Conservation (phyloP, 371 early-diverging fungal species). For the Dinochytrium kinnereticum region DNA sequence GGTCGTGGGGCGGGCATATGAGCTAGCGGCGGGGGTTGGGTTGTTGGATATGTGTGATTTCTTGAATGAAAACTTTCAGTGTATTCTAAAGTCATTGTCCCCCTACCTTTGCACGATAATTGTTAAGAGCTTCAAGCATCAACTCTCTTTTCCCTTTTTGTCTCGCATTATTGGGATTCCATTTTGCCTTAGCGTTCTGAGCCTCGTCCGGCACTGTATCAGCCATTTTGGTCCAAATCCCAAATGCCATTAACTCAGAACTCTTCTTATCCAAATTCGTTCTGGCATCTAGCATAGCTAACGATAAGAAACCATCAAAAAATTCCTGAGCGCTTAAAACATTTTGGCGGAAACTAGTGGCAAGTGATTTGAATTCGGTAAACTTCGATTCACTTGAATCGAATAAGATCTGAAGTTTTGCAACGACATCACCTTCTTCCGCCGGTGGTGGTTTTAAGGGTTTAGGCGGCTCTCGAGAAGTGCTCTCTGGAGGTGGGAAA, state of each 20-base stretch:
- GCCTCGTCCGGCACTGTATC: constrained; percentile 42
- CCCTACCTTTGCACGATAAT: constrained; percentile 64
- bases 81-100: constrained; percentile 8
- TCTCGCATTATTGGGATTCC: constrained; percentile 22
- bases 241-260: constrained; percentile 36
- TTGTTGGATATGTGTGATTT: too few relatives aligned
- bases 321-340: constrained; percentile 61
- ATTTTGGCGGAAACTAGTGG: constrained; percentile 61
- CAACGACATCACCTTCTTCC: constrained; percentile 36
- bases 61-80: too few relatives aligned
- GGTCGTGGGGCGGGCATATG: background rate
- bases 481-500: constrained; percentile 11
- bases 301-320: constrained; percentile 56
- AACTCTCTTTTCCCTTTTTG: constrained; percentile 62
- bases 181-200: background rate
- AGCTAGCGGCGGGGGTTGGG: background rate
- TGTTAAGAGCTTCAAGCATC: constrained; percentile 72
- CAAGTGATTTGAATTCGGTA: constrained; percentile 64
- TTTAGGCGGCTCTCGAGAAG: constrained; percentile 1
- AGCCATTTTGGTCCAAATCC: constrained; percentile 45
- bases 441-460: background rate
- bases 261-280: constrained; percentile 34
- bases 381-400: constrained; percentile 34
- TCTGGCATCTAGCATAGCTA: constrained; percentile 40
- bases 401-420: constrained; percentile 41